These are phyloP conservation scores for Polyplosphaeria fusca DNA, from an alignment of 495 filamentous ascomycete genomes.

Conservation along the genomic window DNA sequence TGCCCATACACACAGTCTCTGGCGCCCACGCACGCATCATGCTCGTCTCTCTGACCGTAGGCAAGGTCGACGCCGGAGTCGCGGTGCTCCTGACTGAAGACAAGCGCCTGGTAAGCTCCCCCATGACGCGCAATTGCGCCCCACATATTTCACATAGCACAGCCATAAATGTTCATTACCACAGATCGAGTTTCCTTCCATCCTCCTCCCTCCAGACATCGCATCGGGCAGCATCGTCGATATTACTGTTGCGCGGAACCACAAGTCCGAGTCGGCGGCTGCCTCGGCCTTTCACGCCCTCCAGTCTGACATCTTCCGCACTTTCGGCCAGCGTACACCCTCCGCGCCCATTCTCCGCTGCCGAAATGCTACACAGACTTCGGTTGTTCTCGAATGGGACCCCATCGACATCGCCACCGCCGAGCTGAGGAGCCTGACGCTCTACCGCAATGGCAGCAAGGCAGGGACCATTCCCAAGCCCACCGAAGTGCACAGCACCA, in stretches of 20 bases:
- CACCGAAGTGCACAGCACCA: conserved; percentile 81
- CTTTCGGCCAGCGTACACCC: conserved; percentile 82
- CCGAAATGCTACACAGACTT: conserved; percentile 94
- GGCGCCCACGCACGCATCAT: too few species aligned
- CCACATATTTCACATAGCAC: background rate
- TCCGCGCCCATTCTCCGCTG: conserved; percentile 77
- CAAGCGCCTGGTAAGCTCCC: conserved; percentile 76
- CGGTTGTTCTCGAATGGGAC: conserved; percentile 96
- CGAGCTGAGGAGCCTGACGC: conserved; percentile 76
- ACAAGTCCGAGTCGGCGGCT: conserved; percentile 67
- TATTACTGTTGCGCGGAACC: conserved; percentile 90
- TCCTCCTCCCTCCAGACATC: conserved; percentile 92
- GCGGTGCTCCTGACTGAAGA: conserved; percentile 95
- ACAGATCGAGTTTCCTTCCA: conserved; percentile 98
- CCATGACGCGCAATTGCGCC: conserved; percentile 11
- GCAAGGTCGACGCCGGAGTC: conserved; percentile 98
- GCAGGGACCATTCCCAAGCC: conserved; percentile 89
- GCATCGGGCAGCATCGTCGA: conserved; percentile 95
- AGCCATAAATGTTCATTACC: background rate
- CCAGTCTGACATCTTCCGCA: conserved; percentile 79
- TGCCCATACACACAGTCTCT: too few species aligned
- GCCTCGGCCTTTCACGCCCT: conserved; percentile 73
- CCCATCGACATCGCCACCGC: conserved; percentile 90
- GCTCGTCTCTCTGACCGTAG: conserved; percentile 96
- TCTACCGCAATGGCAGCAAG: conserved; percentile 95